Base-by-base conservation (phyloP, 164 flowering plant genomes). In the Vitis riparia region DNA sequence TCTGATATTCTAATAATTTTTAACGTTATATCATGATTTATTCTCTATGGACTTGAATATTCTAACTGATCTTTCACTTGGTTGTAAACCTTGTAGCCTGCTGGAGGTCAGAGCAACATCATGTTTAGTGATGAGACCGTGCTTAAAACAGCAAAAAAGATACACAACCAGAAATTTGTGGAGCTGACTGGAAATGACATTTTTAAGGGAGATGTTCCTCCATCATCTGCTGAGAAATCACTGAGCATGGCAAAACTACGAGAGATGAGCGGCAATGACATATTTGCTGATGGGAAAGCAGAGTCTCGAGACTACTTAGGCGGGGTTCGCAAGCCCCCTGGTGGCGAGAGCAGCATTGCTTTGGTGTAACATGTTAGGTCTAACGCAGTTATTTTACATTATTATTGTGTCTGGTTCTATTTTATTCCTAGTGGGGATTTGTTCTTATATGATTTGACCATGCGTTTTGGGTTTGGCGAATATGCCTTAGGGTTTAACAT, bases 321-420 rank as follows among this genome's bases (percentile, higher is more conserved):
- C 9, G 98, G 98, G 5, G 94, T 91, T 29, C 98, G 99, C 79
- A 86, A 95, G 77, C 99, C 99, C 37, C 99, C 99, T 6, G 99
- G 98, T 64, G 99, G 99, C 0, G 96, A 89, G 69, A 95, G 99
- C 92, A 95, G 93, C 89, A 91, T 95, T 66, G 85, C 97, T 11
- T 72, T 95, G 82, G 90, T 95, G 76, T 95, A 77, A 85, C 74
- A 53, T 62, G 53, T 68, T 71, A 75, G 80, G 72, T 76, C 78
- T 78, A 74, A 77, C 82, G 58, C 67, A 9, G 30, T 59, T 74
- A 47, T 63, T 67, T 61, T 69, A 16, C 65, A 37, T 23, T 15
- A 60, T 27, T 65, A 27, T 30, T 55, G 59, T 30, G 67, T 57
- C 71, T 73, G 65, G 73, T 65, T 73, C 49, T 50, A 32, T 66